Evolutionary conservation across 2,329 filamentous ascomycete genomes (phyloP).

Genomic region (Elsinoe necatrix): DNA sequence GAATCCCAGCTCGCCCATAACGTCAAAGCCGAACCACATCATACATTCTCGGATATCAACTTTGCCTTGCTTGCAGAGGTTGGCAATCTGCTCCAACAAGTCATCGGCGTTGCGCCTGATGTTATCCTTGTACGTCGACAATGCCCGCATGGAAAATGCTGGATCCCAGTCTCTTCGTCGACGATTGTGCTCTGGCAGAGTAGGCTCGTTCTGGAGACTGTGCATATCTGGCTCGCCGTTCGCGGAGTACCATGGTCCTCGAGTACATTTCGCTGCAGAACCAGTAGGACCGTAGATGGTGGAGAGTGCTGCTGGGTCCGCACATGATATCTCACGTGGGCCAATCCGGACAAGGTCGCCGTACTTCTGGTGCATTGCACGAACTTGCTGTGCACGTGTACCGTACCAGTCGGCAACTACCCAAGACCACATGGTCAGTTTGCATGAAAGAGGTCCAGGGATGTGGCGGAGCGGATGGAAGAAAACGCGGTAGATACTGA

Average conservation of each 20-base stretch:
- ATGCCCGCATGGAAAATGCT: conserved; percentile 35
- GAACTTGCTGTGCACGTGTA: neutral
- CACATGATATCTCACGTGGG: conserved; percentile 16
- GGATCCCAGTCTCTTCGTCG: conserved; percentile 35
- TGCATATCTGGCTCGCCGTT: conserved; percentile 19
- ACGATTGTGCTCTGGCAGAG: conserved; percentile 28
- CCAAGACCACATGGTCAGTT: neutral
- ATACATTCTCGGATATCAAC: conserved; percentile 32
- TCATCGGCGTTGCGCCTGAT: conserved; percentile 20
- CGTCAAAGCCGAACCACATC: conserved; percentile 33
- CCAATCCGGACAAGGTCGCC: conserved; percentile 20
- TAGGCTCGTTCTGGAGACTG: conserved; percentile 7
- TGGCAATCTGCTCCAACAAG: neutral
- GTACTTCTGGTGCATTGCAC: conserved; percentile 18
- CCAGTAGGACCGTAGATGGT: neutral
- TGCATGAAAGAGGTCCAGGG: conserved; percentile 27
- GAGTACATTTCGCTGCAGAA: neutral
- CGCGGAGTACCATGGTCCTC: neutral
- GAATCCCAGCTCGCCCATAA: conserved; percentile 37
- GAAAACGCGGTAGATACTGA: conserved; percentile 29
- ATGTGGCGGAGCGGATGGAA: conserved; percentile 33
- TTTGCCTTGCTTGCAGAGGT: neutral
- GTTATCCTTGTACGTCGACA: conserved; percentile 36
- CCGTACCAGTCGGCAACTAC: neutral
- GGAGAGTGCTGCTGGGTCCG: neutral